A percentile compares a stretch with the other conserved stretches of the same genome.
These are phyloP conservation scores for Penicillium cataractarum DNA, from an alignment of 495 filamentous ascomycete genomes.

Conservation along the genomic window DNA sequence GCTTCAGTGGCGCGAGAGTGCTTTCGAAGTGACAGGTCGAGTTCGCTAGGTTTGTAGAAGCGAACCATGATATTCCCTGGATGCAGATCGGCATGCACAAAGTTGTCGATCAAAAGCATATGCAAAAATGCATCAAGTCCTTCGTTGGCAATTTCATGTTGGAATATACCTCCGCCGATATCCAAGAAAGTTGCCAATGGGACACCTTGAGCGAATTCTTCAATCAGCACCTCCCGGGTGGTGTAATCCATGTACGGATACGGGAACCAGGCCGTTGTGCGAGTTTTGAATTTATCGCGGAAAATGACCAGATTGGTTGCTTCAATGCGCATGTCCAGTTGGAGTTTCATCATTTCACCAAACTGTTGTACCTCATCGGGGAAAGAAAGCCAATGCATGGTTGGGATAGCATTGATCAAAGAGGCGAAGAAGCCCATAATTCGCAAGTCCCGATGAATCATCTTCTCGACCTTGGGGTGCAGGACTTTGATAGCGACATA, in stretches of 20 bases:
- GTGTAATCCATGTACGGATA: conserved; percentile 91
- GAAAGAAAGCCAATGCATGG: conserved; percentile 96
- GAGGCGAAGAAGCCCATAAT: conserved; percentile 96
- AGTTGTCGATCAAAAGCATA: conserved; percentile 98
- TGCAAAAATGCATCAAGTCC: conserved; percentile 96
- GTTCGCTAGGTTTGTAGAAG: conserved; percentile 83
- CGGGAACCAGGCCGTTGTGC: conserved; percentile 93
- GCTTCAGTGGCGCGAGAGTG: conserved; percentile 54
- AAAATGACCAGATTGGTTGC: conserved; percentile 87
- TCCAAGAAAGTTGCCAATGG: conserved; percentile 87
- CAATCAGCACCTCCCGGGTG: conserved; percentile 88
- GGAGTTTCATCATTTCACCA: conserved; percentile 97
- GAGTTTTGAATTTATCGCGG: conserved; percentile 84
- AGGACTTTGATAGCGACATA: conserved; percentile 98
- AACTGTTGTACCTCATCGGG: conserved; percentile 95
- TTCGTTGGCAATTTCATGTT: conserved; percentile 92
- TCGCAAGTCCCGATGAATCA: conserved; percentile 82
- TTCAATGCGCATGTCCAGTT: conserved; percentile 95
- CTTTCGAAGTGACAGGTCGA: conserved; percentile 62
- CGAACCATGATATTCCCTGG: conserved; percentile 99
- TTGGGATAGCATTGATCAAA: conserved; percentile 83
- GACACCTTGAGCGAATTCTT: conserved; percentile 95
- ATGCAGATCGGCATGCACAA: conserved; percentile 97
- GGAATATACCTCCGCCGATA: conserved; percentile 89
- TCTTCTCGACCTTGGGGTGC: conserved; percentile 87